Evolutionary conservation across 148 eudicot genomes (phyloP).

Genomic region (Cornus suecica): DNA sequence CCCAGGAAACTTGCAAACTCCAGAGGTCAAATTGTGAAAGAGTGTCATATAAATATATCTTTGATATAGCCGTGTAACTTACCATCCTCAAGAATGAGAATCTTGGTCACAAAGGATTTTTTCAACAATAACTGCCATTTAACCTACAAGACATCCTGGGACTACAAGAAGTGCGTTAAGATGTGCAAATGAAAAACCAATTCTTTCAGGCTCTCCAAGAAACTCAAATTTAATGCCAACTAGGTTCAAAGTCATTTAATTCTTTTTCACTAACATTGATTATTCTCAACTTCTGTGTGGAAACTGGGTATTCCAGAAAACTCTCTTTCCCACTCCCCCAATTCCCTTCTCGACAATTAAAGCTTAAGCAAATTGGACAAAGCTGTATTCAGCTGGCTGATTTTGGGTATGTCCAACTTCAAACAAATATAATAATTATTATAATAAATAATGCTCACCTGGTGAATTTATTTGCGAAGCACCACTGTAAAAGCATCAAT

Average conservation of each 20-base stretch:
- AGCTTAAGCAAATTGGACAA: background rate
- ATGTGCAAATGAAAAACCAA: constrained; percentile 1
- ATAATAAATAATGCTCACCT: constrained; percentile 18
- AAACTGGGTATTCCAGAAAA: background rate
- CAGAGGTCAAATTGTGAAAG: background rate
- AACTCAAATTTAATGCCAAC: background rate
- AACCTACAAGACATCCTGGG: background rate
- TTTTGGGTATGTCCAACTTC: constrained; percentile 6
- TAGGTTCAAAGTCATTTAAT: background rate
- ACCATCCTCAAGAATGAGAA: background rate
- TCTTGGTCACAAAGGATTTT: background rate
- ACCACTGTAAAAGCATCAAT: constrained; percentile 7
- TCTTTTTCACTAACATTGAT: background rate
- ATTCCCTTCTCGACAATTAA: background rate
- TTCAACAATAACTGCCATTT: background rate
- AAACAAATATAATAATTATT: background rate
- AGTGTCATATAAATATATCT: background rate
- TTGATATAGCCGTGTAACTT: background rate
- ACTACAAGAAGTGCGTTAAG: background rate
- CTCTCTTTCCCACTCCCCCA: background rate
- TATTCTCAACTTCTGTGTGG: background rate
- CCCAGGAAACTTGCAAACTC: background rate
- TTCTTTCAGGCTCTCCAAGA: background rate
- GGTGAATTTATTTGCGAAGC: constrained; percentile 6
- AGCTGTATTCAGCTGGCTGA: background rate